Percentiles rank a stretch among this genome's conserved stretches.
Conservation (phyloP, 2,329 filamentous ascomycete genomes). For the Trichothecium sympodiale region DNA sequence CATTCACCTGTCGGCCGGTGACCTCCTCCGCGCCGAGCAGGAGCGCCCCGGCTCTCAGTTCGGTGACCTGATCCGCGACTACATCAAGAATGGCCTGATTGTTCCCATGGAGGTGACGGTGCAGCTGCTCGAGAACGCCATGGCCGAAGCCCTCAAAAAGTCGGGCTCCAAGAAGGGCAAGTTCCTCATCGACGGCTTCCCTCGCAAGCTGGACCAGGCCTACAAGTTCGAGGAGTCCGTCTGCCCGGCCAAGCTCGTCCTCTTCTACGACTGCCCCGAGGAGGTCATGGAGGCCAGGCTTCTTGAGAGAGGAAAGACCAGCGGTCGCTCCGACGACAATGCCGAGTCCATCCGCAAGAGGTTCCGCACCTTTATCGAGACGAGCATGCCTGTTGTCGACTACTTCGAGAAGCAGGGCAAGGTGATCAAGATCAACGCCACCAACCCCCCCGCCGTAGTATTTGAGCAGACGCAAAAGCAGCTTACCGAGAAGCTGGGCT, state of each 20-base stretch:
- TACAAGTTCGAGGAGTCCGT: conserved; percentile 86
- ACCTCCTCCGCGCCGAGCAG: conserved; percentile 89
- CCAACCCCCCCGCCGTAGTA: conserved; percentile 51
- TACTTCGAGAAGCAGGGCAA: conserved; percentile 66
- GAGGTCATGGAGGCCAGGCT: conserved; percentile 75
- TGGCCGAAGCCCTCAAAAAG: conserved; percentile 56
- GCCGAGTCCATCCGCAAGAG: conserved; percentile 92
- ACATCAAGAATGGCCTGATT: conserved; percentile 90
- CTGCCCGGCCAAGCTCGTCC: conserved; percentile 69
- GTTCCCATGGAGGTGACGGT: conserved; percentile 99
- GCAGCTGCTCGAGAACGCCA: conserved; percentile 85
- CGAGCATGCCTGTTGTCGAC: conserved; percentile 93
- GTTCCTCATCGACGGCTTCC: conserved; percentile 78
- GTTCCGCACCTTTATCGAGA: conserved; percentile 88
- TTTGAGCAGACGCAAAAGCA: conserved; percentile 40
- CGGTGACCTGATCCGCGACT: conserved; percentile 81
- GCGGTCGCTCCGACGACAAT: conserved; percentile 86
- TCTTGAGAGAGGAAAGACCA: conserved; percentile 84
- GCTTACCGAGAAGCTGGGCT: conserved; percentile 37
- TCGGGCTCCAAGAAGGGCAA: conserved; percentile 43
- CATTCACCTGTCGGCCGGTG: conserved; percentile 85
- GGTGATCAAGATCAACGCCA: conserved; percentile 72
- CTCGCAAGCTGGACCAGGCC: conserved; percentile 94
- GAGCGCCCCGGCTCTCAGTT: conserved; percentile 77
- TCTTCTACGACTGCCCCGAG: conserved; percentile 94